Evolutionary conservation across 2,329 filamentous ascomycete species (phyloP), one percentile per base, ranked within the genome.

Genomic region (Orbilia ellipsospora): DNA sequence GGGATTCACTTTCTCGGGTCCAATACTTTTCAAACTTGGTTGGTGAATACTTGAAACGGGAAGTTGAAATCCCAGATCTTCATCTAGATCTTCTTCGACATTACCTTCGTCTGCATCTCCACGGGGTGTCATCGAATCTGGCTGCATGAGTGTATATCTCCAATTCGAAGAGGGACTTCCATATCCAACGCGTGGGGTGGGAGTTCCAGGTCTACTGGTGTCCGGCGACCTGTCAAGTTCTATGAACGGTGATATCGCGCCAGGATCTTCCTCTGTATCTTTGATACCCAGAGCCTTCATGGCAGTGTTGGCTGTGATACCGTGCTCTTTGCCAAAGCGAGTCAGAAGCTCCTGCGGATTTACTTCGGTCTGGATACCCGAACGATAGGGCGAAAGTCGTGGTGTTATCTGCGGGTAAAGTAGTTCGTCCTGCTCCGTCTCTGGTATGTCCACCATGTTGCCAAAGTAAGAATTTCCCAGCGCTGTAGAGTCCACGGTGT

Each of bases 351-450:
- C 18, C 16, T 16, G 42, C 4, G 67, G 67, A 12, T 59, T 64
- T 15, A 40, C 12, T 8, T 45, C 23, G 23, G 36, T 55, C 10
- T 16, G 40, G 5, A 18, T 10, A 42, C 8, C 5, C 16, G 13
- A 6, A 61, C 1, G 10, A 15, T 40, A 18, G 13, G 18, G 5
- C 23, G 40, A 28, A 12, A 50, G 20, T 3, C 23, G 18, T 18
- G 42, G 59, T 23, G 59, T 40, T 12, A 0, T 40, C 44, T 42
- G 51, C 0, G 57, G 50, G 15, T 59, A 54, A n/a, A 64, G 6
- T 1, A 72, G 26, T 18, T 72, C 67, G 15, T 72, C 67, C 18
- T 55, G 51, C n/a, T 72, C 67, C 12, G 66, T 70, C 13, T 56
- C 66, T 2, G 40, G 36, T 15, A 62, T n/a, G 10, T 52, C 18